These are phyloP conservation scores for Paracorniculantispora psalliotae DNA, from an alignment of 2,329 filamentous ascomycete species.

Conservation along the genomic window DNA sequence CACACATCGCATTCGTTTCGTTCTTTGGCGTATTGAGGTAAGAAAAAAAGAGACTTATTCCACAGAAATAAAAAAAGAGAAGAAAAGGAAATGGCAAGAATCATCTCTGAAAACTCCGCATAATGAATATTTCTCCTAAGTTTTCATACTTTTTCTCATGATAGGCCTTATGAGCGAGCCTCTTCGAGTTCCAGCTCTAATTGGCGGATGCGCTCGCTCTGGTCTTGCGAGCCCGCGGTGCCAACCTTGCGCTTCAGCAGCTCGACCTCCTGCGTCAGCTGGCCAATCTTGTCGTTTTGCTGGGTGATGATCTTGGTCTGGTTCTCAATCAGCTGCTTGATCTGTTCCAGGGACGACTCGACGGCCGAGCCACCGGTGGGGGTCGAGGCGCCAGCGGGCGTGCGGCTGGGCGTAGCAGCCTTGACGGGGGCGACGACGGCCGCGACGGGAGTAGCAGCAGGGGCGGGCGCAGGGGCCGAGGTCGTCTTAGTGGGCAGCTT, in stretches of 20 bases:
- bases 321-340: constrained; percentile 70
- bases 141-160: neutral
- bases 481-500: constrained; percentile 31
- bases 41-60: neutral
- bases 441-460: constrained; percentile 15
- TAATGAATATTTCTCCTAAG: neutral
- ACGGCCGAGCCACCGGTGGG: constrained; percentile 35
- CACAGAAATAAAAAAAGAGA: constrained; percentile 3
- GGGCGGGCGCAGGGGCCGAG: constrained; percentile 16
- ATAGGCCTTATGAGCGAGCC: constrained; percentile 45
- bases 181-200: constrained; percentile 64
- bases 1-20: neutral
- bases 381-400: constrained; percentile 24
- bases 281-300: constrained; percentile 71
- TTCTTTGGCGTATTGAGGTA: neutral
- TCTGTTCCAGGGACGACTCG: constrained; percentile 65
- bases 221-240: constrained; percentile 47
- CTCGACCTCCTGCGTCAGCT: constrained; percentile 69
- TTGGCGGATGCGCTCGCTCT: constrained; percentile 63
- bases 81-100: neutral
- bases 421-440: constrained; percentile 16
- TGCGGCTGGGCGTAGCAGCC: constrained; percentile 30
- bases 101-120: neutral
- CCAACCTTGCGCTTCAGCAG: constrained; percentile 72
- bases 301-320: constrained; percentile 72